These are phyloP conservation scores for Aspergillus fumigatus DNA, from an alignment of 2,329 filamentous ascomycete genomes.

Conservation along the genomic window DNA sequence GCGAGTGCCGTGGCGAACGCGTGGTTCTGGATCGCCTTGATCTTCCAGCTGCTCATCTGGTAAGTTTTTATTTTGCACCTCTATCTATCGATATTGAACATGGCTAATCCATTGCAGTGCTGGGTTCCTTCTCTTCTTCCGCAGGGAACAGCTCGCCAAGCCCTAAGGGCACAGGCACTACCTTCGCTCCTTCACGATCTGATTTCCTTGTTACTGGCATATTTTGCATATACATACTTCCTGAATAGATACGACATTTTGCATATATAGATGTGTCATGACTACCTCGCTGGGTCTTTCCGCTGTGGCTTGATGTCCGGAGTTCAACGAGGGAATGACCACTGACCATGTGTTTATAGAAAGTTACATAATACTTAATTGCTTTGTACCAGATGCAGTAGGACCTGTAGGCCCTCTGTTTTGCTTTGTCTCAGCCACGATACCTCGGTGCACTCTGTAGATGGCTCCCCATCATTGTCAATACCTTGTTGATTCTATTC, in stretches of 20 bases:
- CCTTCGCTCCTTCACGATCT: background rate
- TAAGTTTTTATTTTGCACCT: constrained; percentile 33
- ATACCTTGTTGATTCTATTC: no score
- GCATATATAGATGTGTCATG: background rate
- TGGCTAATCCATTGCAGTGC: constrained; percentile 18
- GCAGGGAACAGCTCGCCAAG: constrained; percentile 40
- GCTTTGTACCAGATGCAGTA: background rate
- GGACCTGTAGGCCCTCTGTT: no score
- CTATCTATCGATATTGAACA: constrained; percentile 12
- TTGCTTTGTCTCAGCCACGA: no score
- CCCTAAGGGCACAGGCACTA: constrained; percentile 20
- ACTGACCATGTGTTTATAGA: background rate
- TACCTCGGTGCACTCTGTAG: no score
- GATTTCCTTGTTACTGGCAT: background rate
- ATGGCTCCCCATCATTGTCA: no score
- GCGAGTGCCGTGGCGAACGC: constrained; percentile 42
- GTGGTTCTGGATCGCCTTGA: constrained; percentile 58
- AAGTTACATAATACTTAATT: background rate
- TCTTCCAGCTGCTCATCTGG: constrained; percentile 55
- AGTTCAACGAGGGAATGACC: background rate
- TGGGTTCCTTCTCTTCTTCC: constrained; percentile 39
- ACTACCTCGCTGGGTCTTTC: background rate
- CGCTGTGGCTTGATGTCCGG: background rate
- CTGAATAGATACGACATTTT: background rate
- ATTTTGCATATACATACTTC: background rate